A percentile compares a stretch with the other conserved stretches of the same genome.
These are phyloP conservation scores for Xylariaceae sp. DNA, from an alignment of 2,329 filamentous ascomycete species.

Conservation along the genomic window DNA sequence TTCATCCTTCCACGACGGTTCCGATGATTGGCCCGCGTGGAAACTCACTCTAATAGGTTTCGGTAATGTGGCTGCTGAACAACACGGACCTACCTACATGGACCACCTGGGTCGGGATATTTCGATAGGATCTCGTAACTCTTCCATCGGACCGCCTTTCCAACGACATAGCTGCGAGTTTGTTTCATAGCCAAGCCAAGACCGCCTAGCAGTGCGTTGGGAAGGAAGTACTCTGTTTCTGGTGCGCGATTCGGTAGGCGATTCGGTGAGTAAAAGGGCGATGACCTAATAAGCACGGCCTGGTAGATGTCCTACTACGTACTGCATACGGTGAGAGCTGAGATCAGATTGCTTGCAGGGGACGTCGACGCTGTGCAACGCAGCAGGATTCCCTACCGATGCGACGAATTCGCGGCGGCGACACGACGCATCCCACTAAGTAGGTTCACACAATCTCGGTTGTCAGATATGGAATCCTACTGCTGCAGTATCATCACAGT, in stretches of 20 bases:
- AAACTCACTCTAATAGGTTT: neutral
- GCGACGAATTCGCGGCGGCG: conserved; percentile 6
- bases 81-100: neutral
- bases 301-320: conserved; percentile 1
- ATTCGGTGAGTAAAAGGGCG: neutral
- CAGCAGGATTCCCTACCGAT: conserved; percentile 13
- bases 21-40: neutral
- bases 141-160: conserved; percentile 25
- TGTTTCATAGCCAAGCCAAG: conserved; percentile 10
- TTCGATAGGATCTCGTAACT: conserved; percentile 5
- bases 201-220: neutral
- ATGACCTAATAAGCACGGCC: conserved; percentile 1
- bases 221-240: no score
- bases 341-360: conserved; percentile 15
- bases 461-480: neutral
- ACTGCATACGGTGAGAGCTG: conserved; percentile 22
- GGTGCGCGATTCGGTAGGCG: neutral
- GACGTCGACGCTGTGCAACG: conserved; percentile 15
- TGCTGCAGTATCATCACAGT: neutral
- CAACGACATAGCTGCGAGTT: conserved; percentile 11
- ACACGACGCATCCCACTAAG: conserved; percentile 2
- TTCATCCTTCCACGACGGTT: neutral
- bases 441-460: conserved; percentile 2
- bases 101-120: neutral
- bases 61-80: neutral